Percentiles rank a stretch among this genome's conserved stretches.
Evolutionary conservation across 78 protist genomes (phyloP).

Genomic region (Tieghemostelium lacteum): DNA sequence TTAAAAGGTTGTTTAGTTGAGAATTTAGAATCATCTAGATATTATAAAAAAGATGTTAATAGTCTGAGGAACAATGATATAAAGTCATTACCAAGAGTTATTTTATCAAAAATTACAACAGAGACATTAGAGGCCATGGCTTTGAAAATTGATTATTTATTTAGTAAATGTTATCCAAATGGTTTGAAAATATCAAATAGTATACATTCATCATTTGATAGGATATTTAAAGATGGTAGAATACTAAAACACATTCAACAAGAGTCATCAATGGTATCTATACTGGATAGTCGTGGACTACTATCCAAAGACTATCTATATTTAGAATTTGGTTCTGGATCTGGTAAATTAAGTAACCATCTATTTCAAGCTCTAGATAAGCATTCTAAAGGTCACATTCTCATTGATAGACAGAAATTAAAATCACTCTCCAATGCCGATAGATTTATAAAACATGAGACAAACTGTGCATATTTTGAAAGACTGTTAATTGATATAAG

Average conservation of each 20-base stretch:
- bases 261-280: conserved; percentile 53
- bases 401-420: conserved; percentile 64
- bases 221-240: conserved; percentile 2
- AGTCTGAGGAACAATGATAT: conserved; percentile 1
- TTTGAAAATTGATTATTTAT: conserved; percentile 34
- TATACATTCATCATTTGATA: conserved; percentile 37
- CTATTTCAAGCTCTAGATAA: conserved; percentile 38
- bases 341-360: conserved; percentile 72
- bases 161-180: background rate
- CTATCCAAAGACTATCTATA: conserved; percentile 8
- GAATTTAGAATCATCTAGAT: conserved; percentile 21
- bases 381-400: conserved; percentile 36
- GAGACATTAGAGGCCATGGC: conserved; percentile 6
- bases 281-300: conserved; percentile 9
- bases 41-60: conserved; percentile 43
- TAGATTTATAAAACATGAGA: conserved; percentile 40
- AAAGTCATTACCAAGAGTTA: background rate
- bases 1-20: conserved; percentile 59
- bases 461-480: conserved; percentile 30
- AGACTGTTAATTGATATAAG: conserved; percentile 57
- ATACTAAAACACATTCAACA: conserved; percentile 64
- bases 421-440: conserved; percentile 38
- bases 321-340: conserved; percentile 71
- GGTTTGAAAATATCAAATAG: background rate
- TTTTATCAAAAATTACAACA: conserved; percentile 41